These are phyloP conservation scores for Xylaria cubensis DNA, from an alignment of 495 filamentous ascomycete species.

Conservation along the genomic window DNA sequence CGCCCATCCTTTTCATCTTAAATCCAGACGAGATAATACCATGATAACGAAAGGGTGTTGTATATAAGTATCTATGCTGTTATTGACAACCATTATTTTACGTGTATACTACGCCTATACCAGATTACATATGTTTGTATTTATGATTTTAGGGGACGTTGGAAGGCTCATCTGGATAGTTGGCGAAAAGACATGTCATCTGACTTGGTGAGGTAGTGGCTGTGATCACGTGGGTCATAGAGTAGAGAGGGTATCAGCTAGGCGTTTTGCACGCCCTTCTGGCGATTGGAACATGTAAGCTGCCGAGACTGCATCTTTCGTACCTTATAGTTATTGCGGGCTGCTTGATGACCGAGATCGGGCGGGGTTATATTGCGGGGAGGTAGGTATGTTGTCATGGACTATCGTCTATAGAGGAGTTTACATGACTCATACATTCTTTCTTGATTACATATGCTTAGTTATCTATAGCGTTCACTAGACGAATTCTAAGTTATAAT, in stretches of 20 bases:
- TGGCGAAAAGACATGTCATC: neutral
- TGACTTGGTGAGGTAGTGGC: neutral
- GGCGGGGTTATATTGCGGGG: neutral
- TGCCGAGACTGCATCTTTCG: neutral
- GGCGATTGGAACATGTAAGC: no score
- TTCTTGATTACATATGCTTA: neutral
- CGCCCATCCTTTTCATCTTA: neutral
- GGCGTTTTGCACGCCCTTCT: neutral
- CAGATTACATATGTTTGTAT: neutral
- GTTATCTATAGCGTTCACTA: neutral
- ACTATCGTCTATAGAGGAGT: neutral
- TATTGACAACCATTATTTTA: neutral
- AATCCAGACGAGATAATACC: neutral
- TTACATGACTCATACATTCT: slow-evolving; percentile 7
- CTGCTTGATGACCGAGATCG: neutral
- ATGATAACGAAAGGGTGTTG: neutral
- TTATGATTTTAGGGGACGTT: neutral
- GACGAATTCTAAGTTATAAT: neutral
- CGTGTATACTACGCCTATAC: neutral
- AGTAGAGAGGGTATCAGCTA: neutral
- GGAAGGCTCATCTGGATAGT: neutral
- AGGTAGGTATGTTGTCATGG: neutral
- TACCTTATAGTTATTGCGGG: neutral
- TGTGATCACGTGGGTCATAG: neutral
- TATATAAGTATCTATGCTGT: neutral